phyloP scores from a whole-genome alignment of 192 early-diverging fungal species.

The Chytriomyces hyalinus region DNA sequence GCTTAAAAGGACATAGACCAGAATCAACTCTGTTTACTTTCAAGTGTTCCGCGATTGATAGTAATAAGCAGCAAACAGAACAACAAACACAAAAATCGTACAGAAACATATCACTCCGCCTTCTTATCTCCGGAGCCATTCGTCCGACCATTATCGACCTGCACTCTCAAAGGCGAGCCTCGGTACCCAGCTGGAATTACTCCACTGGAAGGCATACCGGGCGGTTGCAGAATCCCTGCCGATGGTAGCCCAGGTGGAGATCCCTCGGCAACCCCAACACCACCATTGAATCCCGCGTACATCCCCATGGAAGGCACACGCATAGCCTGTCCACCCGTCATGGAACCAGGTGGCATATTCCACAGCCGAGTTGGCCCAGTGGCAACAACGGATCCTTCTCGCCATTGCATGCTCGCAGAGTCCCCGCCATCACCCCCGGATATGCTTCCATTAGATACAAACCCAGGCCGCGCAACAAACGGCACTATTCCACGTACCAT shows the following conservation, averaged over 20 bases:
- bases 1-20: too few relatives aligned
- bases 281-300: background rate
- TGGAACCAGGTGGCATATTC: background rate
- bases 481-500: background rate
- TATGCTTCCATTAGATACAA: slow-evolving; percentile 5
- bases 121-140: background rate
- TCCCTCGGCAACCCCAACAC: background rate
- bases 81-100: too few relatives aligned
- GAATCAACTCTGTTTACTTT: too few relatives aligned
- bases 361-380: too few relatives aligned
- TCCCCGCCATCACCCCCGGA: background rate
- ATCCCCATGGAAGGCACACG: background rate
- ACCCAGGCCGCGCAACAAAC: background rate
- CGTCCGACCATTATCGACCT: too few relatives aligned
- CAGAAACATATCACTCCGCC: background rate
- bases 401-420: too few relatives aligned
- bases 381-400: too few relatives aligned
- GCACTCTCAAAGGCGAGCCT: too few relatives aligned
- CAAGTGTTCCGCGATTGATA: background rate
- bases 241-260: background rate
- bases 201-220: background rate
- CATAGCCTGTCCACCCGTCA: background rate
- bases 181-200: background rate
- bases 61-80: background rate
- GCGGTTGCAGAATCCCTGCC: background rate